Conservation (phyloP, 169 alveolate genomes). For the Prorocentrum cordatum region DNA sequence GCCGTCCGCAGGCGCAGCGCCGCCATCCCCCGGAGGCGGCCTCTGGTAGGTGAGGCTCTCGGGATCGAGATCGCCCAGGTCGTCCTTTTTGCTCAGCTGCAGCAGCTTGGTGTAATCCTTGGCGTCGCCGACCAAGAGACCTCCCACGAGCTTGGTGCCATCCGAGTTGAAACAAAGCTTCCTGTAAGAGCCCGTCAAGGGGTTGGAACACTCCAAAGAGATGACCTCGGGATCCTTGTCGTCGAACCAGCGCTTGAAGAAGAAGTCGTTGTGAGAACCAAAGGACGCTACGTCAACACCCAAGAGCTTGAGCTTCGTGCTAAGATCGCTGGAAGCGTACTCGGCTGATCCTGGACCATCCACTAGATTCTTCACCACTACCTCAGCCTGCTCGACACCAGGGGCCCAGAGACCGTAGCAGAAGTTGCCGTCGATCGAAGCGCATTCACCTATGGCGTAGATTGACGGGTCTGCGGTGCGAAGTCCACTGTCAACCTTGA, state of each 20-base stretch:
- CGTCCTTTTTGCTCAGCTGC: conserved; percentile 20
- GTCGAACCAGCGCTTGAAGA: conserved; percentile 22
- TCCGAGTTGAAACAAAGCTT: conserved; percentile 8
- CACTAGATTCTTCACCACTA: background rate
- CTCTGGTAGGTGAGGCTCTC: background rate
- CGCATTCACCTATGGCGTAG: conserved; percentile 52
- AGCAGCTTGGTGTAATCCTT: conserved; percentile 22
- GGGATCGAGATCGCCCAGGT: conserved; percentile 18
- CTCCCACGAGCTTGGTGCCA: conserved; percentile 28
- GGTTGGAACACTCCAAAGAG: background rate
- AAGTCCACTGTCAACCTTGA: conserved; percentile 18
- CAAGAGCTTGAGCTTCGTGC: conserved; percentile 60
- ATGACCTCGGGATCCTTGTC: conserved; percentile 16
- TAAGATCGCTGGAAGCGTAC: background rate
- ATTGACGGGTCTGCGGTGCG: conserved; percentile 21
- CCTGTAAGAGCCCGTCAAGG: background rate
- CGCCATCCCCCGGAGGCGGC: conserved; percentile 9
- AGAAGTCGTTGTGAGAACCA: conserved; percentile 7
- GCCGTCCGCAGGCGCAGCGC: background rate
- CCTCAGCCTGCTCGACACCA: conserved; percentile 29
- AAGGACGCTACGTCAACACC: conserved; percentile 56
- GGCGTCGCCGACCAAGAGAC: conserved; percentile 46
- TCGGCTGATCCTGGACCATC: background rate
- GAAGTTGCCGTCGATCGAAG: background rate
- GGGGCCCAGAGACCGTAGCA: conserved; percentile 25